Evolutionary conservation across 2,329 filamentous ascomycete species (phyloP).

Genomic region (Aureobasidium melanogenum): DNA sequence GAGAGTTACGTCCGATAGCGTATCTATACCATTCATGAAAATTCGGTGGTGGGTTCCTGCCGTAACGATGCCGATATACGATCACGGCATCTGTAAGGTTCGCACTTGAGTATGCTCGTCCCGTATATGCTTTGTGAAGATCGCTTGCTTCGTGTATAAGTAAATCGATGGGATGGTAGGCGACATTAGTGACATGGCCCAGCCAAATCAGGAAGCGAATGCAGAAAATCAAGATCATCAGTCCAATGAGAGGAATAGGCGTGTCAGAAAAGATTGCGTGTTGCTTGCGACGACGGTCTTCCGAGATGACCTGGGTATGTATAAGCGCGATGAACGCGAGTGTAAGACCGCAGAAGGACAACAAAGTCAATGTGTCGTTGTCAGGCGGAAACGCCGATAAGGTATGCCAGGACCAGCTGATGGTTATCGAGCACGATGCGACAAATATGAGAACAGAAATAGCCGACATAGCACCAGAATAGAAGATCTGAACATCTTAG

Average conservation of each 20-base stretch:
- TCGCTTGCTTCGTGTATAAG: conserved; percentile 43
- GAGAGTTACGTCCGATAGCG: conserved; percentile 42
- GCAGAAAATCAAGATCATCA: conserved; percentile 34
- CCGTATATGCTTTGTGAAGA: conserved; percentile 41
- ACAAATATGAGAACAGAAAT: conserved; percentile 31
- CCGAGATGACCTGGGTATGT: not conserved
- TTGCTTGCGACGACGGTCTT: not conserved
- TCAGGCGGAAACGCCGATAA: conserved; percentile 23
- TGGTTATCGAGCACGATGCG: conserved; percentile 26
- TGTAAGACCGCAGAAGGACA: conserved; percentile 7
- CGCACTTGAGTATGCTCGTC: conserved; percentile 38
- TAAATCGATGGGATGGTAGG: conserved; percentile 46
- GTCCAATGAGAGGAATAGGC: conserved; percentile 14
- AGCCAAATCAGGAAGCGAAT: conserved; percentile 33
- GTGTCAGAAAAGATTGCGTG: not conserved
- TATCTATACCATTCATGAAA: conserved; percentile 54
- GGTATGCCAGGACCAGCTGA: conserved; percentile 25
- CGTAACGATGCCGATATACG: conserved; percentile 45
- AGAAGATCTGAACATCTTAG: conserved; percentile 28
- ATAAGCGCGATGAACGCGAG: not conserved
- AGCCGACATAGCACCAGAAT: conserved; percentile 32
- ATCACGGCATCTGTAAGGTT: conserved; percentile 41
- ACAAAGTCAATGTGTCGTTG: conserved; percentile 17
- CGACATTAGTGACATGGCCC: conserved; percentile 31
- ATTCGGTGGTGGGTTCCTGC: conserved; percentile 47